Evolutionary conservation across 225 moss, liverwort and hornwort species (phyloP).

Genomic region (Bryum argenteum): DNA sequence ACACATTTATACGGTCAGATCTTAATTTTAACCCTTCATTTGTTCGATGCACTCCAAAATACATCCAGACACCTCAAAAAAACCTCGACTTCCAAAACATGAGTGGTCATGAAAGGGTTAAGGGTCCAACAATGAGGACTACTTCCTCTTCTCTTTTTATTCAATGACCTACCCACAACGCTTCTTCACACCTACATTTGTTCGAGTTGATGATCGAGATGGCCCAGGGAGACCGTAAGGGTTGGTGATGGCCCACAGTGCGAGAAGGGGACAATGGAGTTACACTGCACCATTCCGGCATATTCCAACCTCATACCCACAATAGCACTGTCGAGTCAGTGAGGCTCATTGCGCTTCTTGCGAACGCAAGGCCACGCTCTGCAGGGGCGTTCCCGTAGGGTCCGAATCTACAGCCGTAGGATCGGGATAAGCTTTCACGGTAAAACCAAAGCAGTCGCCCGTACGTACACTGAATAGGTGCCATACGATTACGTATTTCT

Average conservation of each 20-base stretch:
- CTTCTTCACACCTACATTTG: too few relatives aligned
- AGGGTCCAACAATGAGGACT: too few relatives aligned
- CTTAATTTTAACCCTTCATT: too few relatives aligned
- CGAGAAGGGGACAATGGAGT: not conserved
- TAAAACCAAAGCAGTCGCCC: not conserved
- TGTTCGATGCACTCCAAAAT: too few relatives aligned
- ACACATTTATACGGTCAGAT: too few relatives aligned
- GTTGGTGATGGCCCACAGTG: not conserved
- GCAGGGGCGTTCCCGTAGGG: not conserved
- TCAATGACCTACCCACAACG: too few relatives aligned
- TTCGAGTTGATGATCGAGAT: too few relatives aligned
- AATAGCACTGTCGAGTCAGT: not conserved
- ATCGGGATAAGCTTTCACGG: not conserved
- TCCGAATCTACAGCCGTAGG: not conserved
- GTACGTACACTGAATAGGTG: rapidly evolving
- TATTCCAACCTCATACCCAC: not conserved
- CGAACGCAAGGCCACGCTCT: not conserved
- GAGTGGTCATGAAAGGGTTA: too few relatives aligned
- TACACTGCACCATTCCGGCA: constrained; percentile 7
- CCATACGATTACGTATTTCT: not conserved
- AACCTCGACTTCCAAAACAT: too few relatives aligned
- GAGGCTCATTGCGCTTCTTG: not conserved
- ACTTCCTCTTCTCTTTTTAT: too few relatives aligned
- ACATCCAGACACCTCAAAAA: too few relatives aligned
- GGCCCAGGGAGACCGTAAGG: too few relatives aligned